Evolutionary conservation across 106 monocot species (phyloP).

Genomic region (Gastrodia elata): DNA sequence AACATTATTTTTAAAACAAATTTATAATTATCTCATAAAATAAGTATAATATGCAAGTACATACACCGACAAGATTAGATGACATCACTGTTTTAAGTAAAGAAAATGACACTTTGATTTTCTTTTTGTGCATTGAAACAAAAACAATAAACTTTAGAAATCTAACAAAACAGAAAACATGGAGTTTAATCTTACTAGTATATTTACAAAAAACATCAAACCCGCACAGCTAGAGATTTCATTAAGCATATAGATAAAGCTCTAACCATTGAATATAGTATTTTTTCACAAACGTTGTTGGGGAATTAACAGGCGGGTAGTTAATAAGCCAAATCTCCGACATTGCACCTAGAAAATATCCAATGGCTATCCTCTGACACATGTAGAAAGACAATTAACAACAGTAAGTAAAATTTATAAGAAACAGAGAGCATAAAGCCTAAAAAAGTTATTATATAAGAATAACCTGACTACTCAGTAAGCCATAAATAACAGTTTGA

Average conservation of each 20-base stretch:
- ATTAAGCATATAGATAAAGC: not conserved
- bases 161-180: not conserved
- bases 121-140: not conserved
- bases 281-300: slow-evolving; percentile 56
- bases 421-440: not conserved
- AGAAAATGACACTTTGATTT: not conserved
- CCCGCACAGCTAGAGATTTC: not conserved
- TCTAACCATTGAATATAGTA: slow-evolving; percentile 72
- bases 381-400: slow-evolving; percentile 22
- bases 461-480: not conserved
- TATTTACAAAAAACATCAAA: not conserved
- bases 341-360: slow-evolving; percentile 81
- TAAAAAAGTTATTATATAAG: not conserved
- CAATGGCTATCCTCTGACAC: slow-evolving; percentile 81
- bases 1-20: not conserved
- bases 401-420: not conserved
- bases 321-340: slow-evolving; percentile 80
- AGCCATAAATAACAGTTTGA: not conserved
- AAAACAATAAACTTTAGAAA: not conserved
- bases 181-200: not conserved
- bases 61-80: not conserved
- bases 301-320: slow-evolving; percentile 53
- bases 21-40: not conserved
- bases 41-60: not conserved
- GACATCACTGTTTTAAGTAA: not conserved